phyloP scores from a whole-genome alignment of 306 rosid species.

The Quercus variabilis region DNA sequence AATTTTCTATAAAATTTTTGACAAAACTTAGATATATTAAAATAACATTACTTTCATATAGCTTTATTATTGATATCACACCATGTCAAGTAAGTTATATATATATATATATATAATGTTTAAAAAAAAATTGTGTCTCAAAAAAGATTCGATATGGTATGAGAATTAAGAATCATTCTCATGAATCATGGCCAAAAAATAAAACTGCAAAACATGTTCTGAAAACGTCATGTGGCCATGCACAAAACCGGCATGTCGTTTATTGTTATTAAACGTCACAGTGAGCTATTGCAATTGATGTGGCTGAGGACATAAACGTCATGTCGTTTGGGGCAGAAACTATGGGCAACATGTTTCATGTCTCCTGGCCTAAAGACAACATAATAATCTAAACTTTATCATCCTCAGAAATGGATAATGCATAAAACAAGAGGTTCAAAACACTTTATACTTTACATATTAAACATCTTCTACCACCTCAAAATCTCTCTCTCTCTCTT shows the following conservation, averaged over 20 bases:
- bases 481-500: neutral
- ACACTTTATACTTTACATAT: conserved; percentile 4
- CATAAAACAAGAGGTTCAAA: conserved; percentile 53
- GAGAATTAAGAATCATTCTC: neutral
- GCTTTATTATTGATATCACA: too few species aligned
- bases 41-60: too few species aligned
- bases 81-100: too few species aligned
- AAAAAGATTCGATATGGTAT: neutral
- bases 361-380: too few species aligned
- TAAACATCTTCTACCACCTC: neutral
- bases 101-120: neutral
- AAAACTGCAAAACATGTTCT: neutral
- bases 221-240: too few species aligned
- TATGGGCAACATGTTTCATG: too few species aligned
- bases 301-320: too few species aligned
- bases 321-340: neutral
- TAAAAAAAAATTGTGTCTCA: neutral
- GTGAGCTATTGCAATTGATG: too few species aligned
- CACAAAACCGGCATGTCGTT: too few species aligned
- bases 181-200: neutral
- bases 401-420: conserved; percentile 43
- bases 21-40: too few species aligned
- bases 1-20: too few species aligned
- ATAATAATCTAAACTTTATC: neutral
- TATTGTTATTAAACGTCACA: too few species aligned